phyloP scores from a whole-genome alignment of 768 basidiomycete genomes.

The Podaxis sp. region DNA sequence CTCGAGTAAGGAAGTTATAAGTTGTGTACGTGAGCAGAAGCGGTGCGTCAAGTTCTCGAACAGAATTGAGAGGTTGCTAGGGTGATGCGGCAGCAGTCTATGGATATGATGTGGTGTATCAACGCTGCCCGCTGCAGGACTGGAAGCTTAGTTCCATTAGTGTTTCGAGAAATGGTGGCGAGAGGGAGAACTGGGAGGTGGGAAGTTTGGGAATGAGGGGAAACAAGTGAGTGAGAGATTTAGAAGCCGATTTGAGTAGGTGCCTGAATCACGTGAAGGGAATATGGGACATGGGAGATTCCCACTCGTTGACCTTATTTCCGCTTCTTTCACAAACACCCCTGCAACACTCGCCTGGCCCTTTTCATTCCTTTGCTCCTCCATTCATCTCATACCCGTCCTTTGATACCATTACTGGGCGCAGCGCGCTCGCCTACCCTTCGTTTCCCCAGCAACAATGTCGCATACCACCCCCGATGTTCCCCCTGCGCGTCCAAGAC shows the following conservation, averaged over 20 bases:
- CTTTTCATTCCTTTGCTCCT: neutral
- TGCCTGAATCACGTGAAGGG: slow-evolving; percentile 3
- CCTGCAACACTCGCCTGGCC: neutral
- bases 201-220: neutral
- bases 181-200: neutral
- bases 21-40: no score
- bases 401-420: neutral
- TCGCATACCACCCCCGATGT: neutral
- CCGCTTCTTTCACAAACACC: neutral
- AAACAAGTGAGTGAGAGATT: neutral
- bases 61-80: neutral
- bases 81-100: neutral
- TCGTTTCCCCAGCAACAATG: neutral
- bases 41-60: neutral
- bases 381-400: neutral
- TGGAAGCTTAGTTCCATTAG: neutral
- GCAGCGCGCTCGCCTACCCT: neutral
- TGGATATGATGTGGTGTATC: neutral
- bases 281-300: neutral
- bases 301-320: slow-evolving; percentile 3
- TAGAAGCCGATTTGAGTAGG: neutral
- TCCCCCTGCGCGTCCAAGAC: neutral
- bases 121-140: neutral
- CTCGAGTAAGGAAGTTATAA: no score
- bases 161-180: neutral